Percentiles rank a stretch among this genome's conserved stretches.
Evolutionary conservation across 805 yeast species (phyloP).

Genomic region (Metschnikowia corniflorae): DNA sequence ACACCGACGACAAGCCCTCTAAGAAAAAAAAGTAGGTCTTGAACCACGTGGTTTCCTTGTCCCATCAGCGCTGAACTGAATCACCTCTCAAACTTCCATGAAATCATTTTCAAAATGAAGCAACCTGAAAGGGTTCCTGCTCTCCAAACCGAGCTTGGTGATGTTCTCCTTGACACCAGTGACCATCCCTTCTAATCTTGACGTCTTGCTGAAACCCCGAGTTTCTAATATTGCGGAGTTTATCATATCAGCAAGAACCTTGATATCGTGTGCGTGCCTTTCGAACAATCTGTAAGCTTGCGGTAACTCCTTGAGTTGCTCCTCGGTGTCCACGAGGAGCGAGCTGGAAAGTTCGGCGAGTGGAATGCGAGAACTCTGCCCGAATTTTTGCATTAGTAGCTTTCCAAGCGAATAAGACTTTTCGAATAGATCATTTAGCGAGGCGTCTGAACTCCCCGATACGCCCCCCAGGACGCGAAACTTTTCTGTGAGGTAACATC

Average conservation of each 20-base stretch:
- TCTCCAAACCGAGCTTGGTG: conserved; percentile 24
- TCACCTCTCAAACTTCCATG: conserved; percentile 6
- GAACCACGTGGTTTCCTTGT: too few relatives aligned
- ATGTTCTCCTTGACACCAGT: conserved; percentile 31
- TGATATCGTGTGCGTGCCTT: conserved; percentile 22
- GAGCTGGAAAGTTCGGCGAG: conserved; percentile 13
- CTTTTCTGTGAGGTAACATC: conserved; percentile 20
- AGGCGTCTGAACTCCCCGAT: neutral
- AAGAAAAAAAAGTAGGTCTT: conserved; percentile 3
- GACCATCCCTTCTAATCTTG: conserved; percentile 32
- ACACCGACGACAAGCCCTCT: neutral
- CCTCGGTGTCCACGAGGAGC: conserved; percentile 7
- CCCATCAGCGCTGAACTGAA: too few relatives aligned
- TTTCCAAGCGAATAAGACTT: conserved; percentile 18
- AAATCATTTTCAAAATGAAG: conserved; percentile 37
- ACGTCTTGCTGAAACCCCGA: conserved; percentile 26
- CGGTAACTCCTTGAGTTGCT: conserved; percentile 9
- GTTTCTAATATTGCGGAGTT: conserved; percentile 20
- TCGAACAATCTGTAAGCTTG: conserved; percentile 15
- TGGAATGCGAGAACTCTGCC: neutral
- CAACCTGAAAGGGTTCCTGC: conserved; percentile 35
- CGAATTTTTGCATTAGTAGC: conserved; percentile 16
- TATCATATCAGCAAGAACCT: conserved; percentile 21
- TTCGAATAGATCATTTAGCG: conserved; percentile 16
- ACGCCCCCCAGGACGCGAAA: conserved; percentile 3